phyloP scores from a whole-genome alignment of 768 basidiomycete species.

The Brasilioporus rufonigricans region DNA sequence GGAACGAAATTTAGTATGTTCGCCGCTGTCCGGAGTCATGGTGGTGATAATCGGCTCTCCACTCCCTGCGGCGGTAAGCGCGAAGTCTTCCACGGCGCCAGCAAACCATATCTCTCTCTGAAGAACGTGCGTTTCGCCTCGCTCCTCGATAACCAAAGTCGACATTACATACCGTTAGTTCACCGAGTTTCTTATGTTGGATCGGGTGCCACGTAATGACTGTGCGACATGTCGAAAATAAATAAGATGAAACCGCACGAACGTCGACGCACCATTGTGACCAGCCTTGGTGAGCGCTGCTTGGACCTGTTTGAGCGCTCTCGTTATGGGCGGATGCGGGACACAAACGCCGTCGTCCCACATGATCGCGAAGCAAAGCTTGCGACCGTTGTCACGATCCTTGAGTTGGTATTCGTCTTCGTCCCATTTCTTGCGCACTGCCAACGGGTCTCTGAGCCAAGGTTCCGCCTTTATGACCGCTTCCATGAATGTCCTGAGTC shows the following conservation, averaged over 20 bases:
- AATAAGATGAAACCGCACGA: not conserved
- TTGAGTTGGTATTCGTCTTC: constrained; percentile 56
- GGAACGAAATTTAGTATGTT: constrained; percentile 28
- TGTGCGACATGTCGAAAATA: constrained; percentile 21
- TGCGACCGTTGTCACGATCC: constrained; percentile 54
- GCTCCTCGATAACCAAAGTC: not conserved
- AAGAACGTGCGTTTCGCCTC: not conserved
- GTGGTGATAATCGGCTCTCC: constrained; percentile 57
- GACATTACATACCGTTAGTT: constrained; percentile 39
- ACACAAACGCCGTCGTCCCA: constrained; percentile 61
- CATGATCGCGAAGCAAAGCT: constrained; percentile 57
- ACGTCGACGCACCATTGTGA: constrained; percentile 50
- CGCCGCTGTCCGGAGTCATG: constrained; percentile 39
- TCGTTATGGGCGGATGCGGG: constrained; percentile 62
- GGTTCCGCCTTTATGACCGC: constrained; percentile 57
- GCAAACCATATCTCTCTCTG: constrained; percentile 45
- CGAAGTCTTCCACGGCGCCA: constrained; percentile 49
- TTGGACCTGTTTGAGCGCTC: constrained; percentile 58
- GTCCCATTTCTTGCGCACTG: constrained; percentile 57
- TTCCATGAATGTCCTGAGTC: constrained; percentile 65
- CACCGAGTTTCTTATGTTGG: constrained; percentile 47
- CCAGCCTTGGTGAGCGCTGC: constrained; percentile 57
- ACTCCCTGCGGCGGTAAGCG: constrained; percentile 32
- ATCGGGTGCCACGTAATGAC: constrained; percentile 70
- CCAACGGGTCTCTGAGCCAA: constrained; percentile 66